phyloP scores from a whole-genome alignment of 352 stramenopile species.

The Phytophthora capsici region DNA sequence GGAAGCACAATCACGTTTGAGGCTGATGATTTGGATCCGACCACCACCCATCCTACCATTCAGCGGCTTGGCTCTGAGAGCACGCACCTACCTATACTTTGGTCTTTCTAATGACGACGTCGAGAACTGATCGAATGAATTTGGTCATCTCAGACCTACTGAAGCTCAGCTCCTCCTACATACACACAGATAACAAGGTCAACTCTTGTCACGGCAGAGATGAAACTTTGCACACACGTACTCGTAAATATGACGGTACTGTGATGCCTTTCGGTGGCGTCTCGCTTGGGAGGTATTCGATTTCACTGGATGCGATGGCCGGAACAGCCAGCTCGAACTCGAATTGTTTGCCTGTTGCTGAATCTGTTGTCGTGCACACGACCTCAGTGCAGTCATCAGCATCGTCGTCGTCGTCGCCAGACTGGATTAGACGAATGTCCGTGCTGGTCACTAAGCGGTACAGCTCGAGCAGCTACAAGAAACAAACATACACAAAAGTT shows the following conservation, averaged over 20 bases:
- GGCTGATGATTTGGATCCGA: background rate
- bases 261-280: constrained; percentile 55
- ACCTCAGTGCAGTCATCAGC: constrained; percentile 66
- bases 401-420: constrained; percentile 60
- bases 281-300: constrained; percentile 83
- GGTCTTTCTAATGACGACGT: constrained; percentile 85
- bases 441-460: constrained; percentile 83
- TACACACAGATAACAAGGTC: background rate
- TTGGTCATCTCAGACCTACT: constrained; percentile 82
- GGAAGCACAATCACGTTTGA: constrained; percentile 15
- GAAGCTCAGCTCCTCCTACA: constrained; percentile 83
- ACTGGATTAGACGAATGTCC: constrained; percentile 78
- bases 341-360: constrained; percentile 68
- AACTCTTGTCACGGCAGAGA: background rate
- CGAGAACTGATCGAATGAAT: constrained; percentile 83
- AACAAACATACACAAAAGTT: constrained; percentile 6
- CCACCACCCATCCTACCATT: constrained; percentile 2
- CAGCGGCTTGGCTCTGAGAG: constrained; percentile 11
- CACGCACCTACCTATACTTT: constrained; percentile 34
- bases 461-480: constrained; percentile 68
- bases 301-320: constrained; percentile 63
- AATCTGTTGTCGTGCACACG: constrained; percentile 70
- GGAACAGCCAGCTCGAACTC: constrained; percentile 82
- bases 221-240: constrained; percentile 23
- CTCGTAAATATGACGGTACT: constrained; percentile 77